Percentiles rank a stretch among this genome's conserved stretches.
Conservation (phyloP, 169 alveolate species). For the Cryptosporidium viatorum region DNA sequence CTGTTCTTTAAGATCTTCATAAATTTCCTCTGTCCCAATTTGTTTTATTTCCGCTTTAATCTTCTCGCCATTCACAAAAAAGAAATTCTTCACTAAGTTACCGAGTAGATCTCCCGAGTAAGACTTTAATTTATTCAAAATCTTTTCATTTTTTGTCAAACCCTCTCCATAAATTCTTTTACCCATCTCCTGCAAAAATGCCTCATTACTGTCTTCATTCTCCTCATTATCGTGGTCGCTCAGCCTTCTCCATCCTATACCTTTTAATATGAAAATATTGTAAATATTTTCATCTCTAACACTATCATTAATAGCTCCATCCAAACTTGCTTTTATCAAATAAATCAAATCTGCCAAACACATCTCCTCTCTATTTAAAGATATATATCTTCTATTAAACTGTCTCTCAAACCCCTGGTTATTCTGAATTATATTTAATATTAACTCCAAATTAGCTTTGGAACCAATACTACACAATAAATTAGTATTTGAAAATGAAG, state of each 20-base stretch:
- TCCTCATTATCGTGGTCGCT: not conserved
- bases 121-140: not conserved
- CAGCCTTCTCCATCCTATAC: conserved; percentile 51
- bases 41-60: conserved; percentile 7
- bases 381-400: not conserved
- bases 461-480: not conserved
- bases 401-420: not conserved
- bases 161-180: conserved; percentile 1
- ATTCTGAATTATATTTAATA: not conserved
- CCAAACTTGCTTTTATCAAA: not conserved
- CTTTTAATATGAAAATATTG: not conserved
- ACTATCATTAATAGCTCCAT: not conserved
- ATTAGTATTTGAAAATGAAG: not conserved
- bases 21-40: not conserved
- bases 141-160: not conserved
- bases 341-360: conserved; percentile 39
- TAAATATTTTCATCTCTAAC: not conserved
- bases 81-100: conserved; percentile 1
- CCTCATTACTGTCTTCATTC: not conserved
- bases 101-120: conserved; percentile 10
- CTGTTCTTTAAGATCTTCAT: conserved; percentile 46
- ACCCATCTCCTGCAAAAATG: not conserved
- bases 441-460: conserved; percentile 1
- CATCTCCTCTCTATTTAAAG: conserved; percentile 10
- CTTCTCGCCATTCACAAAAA: conserved; percentile 49